Base-by-base conservation (phyloP, 331 rosid genomes). In the Telfairia occidentalis region DNA sequence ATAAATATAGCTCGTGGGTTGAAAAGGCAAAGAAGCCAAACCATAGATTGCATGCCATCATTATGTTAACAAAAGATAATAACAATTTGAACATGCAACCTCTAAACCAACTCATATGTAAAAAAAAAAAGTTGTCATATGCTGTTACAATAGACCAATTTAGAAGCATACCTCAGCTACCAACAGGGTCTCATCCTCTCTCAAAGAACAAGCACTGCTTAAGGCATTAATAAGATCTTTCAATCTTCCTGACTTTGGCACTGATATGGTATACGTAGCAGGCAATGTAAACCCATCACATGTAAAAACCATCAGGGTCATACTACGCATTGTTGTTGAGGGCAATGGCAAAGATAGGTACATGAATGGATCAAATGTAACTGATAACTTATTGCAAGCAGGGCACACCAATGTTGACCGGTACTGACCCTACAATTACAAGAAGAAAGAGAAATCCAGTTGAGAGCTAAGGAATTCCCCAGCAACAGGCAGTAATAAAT, bases 361-460 rank as follows among this genome's bases (percentile, higher is more conserved):
- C 96, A 92, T 89, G 85, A 92, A 92, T 42, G 98, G 98, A 77
- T 92, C 98, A 89, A 92, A 92, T 52, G 91, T 92, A 69, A 90
- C 77, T 38, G 97, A 87, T 64, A 86, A 83, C 90, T 87, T 89
- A 83, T 63, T 70, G 88, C 98, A 92, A 67, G 73, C 74, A 72
- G 98, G 91, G 81, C 98, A 92, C 50, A 90, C 89, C 86, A 92
- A 80, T 34, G 86, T 85, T 2, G 98, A 92, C 24, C 93, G 90
- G 76, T 83, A 92, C 79, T 90, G 98, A 52, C 98, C 98, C 98
- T 92, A 75, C 79, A 85, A 84, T 30, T 57, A 23, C 37, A 85
- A 37, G 19, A 34, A 49, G 80, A 74, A 45, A 74, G 9, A n/a
- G 13, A n/a, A 61, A 78, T 3, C 48, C 15, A 78, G 30, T 57